Conservation (phyloP, 805 yeast genomes). For the Komagataella phaffii region DNA sequence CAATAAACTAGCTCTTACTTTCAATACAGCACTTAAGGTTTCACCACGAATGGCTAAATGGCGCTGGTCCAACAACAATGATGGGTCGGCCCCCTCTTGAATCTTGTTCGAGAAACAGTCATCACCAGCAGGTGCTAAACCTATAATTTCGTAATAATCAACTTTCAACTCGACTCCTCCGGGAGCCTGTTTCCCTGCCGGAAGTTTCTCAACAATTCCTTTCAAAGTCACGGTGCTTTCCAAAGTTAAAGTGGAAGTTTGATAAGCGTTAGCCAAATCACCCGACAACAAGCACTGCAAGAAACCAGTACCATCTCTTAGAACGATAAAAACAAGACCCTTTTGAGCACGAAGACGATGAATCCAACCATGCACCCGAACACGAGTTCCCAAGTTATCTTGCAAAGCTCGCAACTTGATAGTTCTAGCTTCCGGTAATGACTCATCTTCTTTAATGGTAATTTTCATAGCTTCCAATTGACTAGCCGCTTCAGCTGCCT, state of each 20-base stretch:
- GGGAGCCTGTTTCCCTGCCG: conserved; percentile 95
- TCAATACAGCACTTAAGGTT: conserved; percentile 82
- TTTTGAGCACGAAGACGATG: conserved; percentile 91
- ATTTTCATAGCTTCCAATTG: conserved; percentile 73
- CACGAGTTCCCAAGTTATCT: conserved; percentile 52
- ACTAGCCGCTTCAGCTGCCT: conserved; percentile 60
- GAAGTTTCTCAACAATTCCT: conserved; percentile 73
- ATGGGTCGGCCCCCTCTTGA: conserved; percentile 89
- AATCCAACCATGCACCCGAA: conserved; percentile 84
- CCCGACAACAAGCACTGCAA: conserved; percentile 83
- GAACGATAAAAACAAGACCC: conserved; percentile 78
- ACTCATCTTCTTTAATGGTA: conserved; percentile 55
- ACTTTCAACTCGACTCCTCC: conserved; percentile 92
- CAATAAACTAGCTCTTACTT: conserved; percentile 78
- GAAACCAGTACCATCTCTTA: conserved; percentile 92
- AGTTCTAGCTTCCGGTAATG: conserved; percentile 55
- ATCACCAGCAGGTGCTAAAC: conserved; percentile 93
- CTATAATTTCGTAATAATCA: conserved; percentile 81
- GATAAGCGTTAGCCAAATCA: conserved; percentile 82
- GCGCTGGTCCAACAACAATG: conserved; percentile 85
- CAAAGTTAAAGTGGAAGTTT: conserved; percentile 72
- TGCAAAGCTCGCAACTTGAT: conserved; percentile 50
- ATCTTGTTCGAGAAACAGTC: conserved; percentile 92
- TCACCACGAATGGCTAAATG: conserved; percentile 96
- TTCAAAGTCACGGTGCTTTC: conserved; percentile 74